Evolutionary conservation across 805 yeast species (phyloP).

Genomic region (Candida dendrica): DNA sequence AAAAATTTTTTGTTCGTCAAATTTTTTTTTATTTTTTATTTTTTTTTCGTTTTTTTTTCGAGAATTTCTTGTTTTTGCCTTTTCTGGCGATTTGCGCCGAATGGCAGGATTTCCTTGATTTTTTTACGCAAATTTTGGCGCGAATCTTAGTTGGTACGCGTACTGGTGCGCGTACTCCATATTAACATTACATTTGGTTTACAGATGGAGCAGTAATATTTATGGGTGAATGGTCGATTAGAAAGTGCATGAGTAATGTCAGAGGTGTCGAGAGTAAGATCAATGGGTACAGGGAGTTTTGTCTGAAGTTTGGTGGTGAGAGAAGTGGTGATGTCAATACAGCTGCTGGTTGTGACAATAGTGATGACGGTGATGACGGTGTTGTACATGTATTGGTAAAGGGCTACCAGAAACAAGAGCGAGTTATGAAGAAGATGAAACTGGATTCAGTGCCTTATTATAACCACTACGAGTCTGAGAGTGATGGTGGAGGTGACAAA

Average conservation of each 20-base stretch:
- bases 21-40: constrained; percentile 1
- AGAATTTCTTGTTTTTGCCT: no score
- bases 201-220: no score
- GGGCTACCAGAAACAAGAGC: neutral
- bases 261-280: neutral
- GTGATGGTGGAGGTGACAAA: neutral
- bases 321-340: neutral
- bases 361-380: neutral
- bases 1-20: constrained; percentile 7
- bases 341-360: neutral
- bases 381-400: neutral
- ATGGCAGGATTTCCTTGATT: no score
- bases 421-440: neutral
- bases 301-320: neutral
- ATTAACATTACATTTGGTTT: no score
- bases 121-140: no score
- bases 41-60: neutral
- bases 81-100: no score
- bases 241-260: neutral
- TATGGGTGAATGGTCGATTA: neutral
- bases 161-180: no score
- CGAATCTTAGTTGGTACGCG: no score
- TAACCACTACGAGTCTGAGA: neutral
- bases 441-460: neutral
- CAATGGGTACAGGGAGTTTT: neutral